These are phyloP conservation scores for Aureobasidium melanogenum DNA, from an alignment of 2,329 filamentous ascomycete species.

Conservation along the genomic window DNA sequence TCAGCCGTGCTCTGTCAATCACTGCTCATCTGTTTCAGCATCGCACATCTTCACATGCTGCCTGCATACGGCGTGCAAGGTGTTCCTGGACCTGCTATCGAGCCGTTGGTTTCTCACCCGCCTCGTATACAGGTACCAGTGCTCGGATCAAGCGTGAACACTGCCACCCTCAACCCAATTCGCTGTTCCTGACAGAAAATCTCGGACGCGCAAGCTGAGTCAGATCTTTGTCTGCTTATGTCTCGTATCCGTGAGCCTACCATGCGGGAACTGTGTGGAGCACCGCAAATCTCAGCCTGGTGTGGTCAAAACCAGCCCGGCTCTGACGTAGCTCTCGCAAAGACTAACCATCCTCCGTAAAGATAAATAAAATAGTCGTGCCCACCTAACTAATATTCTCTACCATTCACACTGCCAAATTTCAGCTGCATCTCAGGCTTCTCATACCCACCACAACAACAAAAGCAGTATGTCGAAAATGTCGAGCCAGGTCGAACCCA, in stretches of 20 bases:
- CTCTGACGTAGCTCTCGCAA: not conserved
- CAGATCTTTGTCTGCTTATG: constrained; percentile 4
- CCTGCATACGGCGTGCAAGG: not conserved
- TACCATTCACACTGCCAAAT: not conserved
- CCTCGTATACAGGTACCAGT: not conserved
- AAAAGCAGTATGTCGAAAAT: constrained; percentile 2
- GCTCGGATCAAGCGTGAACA: not conserved
- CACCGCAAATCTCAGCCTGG: not conserved
- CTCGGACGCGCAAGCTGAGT: constrained; percentile 7
- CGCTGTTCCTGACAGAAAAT: not conserved
- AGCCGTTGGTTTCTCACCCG: not conserved
- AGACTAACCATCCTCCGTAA: not conserved
- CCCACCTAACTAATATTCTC: not conserved
- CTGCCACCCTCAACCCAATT: not conserved
- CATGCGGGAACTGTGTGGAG: constrained; percentile 1
- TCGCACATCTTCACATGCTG: not conserved
- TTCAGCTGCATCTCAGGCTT: not conserved
- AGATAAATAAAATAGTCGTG: not conserved
- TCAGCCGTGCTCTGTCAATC: not conserved
- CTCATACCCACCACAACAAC: not conserved
- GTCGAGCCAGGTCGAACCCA: constrained; percentile 4
- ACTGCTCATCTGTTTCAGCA: constrained; percentile 2
- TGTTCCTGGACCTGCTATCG: not conserved
- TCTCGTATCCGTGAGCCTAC: constrained; percentile 7
- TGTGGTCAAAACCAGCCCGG: not conserved